Percentiles rank a stretch among this genome's conserved stretches.
Conservation (phyloP, 2,329 filamentous ascomycete genomes). For the Fusarium scirpi region DNA sequence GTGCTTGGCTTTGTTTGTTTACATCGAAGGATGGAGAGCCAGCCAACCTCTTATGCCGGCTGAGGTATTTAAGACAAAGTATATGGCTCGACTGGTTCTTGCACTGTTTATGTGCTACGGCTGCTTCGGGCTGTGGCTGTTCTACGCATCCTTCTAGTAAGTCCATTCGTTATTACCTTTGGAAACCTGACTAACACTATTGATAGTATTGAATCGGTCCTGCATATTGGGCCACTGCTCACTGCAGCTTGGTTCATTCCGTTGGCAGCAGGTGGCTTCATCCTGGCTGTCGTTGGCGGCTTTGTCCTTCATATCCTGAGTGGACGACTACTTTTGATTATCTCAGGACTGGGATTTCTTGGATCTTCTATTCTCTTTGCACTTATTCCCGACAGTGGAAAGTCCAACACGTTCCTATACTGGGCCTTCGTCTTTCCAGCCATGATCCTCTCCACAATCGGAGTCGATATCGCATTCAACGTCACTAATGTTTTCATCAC, state of each 20-base stretch:
- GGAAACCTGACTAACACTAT: not conserved
- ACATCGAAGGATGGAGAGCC: constrained; percentile 79
- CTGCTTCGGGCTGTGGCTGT: constrained; percentile 74
- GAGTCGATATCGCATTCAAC: constrained; percentile 81
- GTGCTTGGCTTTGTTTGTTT: constrained; percentile 70
- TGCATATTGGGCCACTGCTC: constrained; percentile 69
- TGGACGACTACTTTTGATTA: constrained; percentile 70
- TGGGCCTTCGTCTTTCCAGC: constrained; percentile 81
- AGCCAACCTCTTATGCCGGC: constrained; percentile 75
- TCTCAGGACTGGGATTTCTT: constrained; percentile 71
- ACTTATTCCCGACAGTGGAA: constrained; percentile 66
- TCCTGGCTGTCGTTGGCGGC: constrained; percentile 72
- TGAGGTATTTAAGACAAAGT: constrained; percentile 76
- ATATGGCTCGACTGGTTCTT: constrained; percentile 72
- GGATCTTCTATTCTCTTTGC: constrained; percentile 72
- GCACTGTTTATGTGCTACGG: constrained; percentile 76
- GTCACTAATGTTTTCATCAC: constrained; percentile 83
- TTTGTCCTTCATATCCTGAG: constrained; percentile 75
- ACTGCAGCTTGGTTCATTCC: constrained; percentile 78
- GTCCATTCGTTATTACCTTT: constrained; percentile 22
- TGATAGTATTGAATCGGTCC: constrained; percentile 68
- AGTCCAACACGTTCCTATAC: constrained; percentile 57
- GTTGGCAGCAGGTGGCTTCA: constrained; percentile 74
- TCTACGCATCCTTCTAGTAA: constrained; percentile 77
- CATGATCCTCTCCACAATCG: constrained; percentile 76